Base-by-base conservation (phyloP, 2,329 filamentous ascomycete species). In the Penicillium oxalicum region DNA sequence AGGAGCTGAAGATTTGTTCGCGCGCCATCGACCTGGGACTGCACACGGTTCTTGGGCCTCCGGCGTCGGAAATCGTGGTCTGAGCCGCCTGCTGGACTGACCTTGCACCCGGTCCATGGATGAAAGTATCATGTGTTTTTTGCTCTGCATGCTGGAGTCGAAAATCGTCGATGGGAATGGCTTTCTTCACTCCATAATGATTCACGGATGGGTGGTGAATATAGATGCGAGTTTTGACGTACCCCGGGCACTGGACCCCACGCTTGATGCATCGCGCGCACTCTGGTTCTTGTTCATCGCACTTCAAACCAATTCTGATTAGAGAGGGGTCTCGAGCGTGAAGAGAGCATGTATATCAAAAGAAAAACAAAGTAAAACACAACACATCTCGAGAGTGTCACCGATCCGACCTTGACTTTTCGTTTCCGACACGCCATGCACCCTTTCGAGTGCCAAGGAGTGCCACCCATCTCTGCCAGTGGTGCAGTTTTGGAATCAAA, bases 381-480 rank as follows among this genome's bases (percentile, higher is more conserved):
- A 18, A 18, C 18, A 18, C 18, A 18, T 18, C 2, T 18, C 18
- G 2, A 18, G 18, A 18, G 18, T 18, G 18, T 18, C 18, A 18
- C 18, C 18, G 18, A 18, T 18, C 18, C 18, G 18, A 49, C 47
- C 41, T 49, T 49, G 29, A 49, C 35, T 37, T 43, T 45, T n/a
- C 47, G 47, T 27, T 49, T 49, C 5, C 42, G 43, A 37, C 47
- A 49, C 5, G 25, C 40, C 29, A 39, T 32, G 13, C 47, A 49
- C 7, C 41, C 47, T 37, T 49, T 49, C 25, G 47, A 49, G 27
- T 45, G 47, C 47, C 47, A 49, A 27, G 47, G 47, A 11, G 40
- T 45, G n/a, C 47, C 47, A n/a, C 47, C 47, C 38, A 37, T 44
- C 8, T 34, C 39, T 29, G 36, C 35, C 28, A 9, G 12, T 28